phyloP scores from a whole-genome alignment of 2,329 filamentous ascomycete genomes.

The Onygenales sp. region DNA sequence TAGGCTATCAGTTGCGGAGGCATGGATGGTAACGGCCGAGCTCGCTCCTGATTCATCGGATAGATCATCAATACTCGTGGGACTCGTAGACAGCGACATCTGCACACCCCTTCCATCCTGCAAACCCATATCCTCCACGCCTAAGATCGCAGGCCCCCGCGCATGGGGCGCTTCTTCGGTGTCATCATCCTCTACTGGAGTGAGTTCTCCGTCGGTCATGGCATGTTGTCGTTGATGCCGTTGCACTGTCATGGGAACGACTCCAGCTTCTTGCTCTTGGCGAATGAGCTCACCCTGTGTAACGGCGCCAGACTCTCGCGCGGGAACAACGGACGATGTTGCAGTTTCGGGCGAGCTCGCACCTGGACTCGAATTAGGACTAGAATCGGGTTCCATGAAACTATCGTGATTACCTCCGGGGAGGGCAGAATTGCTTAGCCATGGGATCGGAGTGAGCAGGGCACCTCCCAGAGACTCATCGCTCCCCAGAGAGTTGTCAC shows the following conservation, averaged over 20 bases:
- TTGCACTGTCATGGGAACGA: constrained; percentile 60
- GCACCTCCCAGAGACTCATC: constrained; percentile 88
- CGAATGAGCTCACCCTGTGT: constrained; percentile 77
- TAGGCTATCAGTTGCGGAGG: constrained; percentile 3
- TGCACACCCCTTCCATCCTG: constrained; percentile 47
- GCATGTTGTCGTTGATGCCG: constrained; percentile 17
- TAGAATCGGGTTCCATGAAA: constrained; percentile 14
- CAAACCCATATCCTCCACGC: constrained; percentile 75
- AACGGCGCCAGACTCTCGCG: constrained; percentile 44
- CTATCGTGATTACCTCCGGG: constrained; percentile 14
- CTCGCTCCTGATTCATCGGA: constrained; percentile 9
- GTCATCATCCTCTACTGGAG: constrained; percentile 36
- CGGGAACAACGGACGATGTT: constrained; percentile 14
- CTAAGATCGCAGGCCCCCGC: constrained; percentile 74
- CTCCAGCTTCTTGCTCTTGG: constrained; percentile 76
- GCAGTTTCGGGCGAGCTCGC: not conserved
- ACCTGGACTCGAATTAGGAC: constrained; percentile 3
- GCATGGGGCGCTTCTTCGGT: constrained; percentile 64
- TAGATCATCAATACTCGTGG: constrained; percentile 12
- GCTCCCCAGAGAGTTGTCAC: constrained; percentile 50
- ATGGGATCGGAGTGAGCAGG: constrained; percentile 85
- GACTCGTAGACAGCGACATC: constrained; percentile 23
- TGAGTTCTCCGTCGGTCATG: constrained; percentile 10
- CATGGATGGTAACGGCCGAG: constrained; percentile 9
- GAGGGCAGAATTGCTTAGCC: constrained; percentile 48